Conservation (phyloP, 805 yeast species). For the Myxozyma mucilagina region DNA sequence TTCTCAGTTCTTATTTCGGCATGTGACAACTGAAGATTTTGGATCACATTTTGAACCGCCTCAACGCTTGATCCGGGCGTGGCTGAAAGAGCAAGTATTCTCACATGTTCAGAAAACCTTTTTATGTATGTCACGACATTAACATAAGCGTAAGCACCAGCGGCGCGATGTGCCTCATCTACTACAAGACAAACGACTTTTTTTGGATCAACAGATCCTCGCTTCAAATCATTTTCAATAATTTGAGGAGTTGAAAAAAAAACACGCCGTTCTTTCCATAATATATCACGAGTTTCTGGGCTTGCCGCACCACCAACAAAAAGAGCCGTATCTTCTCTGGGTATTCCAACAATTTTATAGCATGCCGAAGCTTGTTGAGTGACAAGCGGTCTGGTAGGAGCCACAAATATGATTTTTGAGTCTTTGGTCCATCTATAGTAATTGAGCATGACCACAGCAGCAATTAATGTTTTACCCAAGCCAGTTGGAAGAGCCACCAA, state of each 20-base stretch:
- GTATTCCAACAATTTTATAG: constrained; percentile 80
- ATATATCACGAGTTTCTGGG: constrained; percentile 58
- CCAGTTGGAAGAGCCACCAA: constrained; percentile 96
- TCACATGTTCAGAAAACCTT: constrained; percentile 62
- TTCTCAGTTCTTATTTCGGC: constrained; percentile 86
- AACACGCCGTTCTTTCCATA: constrained; percentile 77
- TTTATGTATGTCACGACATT: constrained; percentile 71
- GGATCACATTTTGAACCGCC: constrained; percentile 82
- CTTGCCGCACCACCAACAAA: constrained; percentile 58
- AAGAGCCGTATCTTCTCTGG: constrained; percentile 74
- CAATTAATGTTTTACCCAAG: constrained; percentile 94
- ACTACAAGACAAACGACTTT: constrained; percentile 72
- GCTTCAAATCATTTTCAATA: constrained; percentile 80
- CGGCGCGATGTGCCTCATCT: constrained; percentile 95
- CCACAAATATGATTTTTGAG: constrained; percentile 87
- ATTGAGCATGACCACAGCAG: constrained; percentile 89
- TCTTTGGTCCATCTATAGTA: constrained; percentile 79
- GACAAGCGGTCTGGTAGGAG: constrained; percentile 95
- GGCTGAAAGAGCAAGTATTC: constrained; percentile 88
- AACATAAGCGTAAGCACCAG: constrained; percentile 85
- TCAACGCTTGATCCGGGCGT: constrained; percentile 90
- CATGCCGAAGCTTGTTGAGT: constrained; percentile 96
- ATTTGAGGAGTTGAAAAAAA: constrained; percentile 97
- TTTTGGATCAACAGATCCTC: constrained; percentile 76
- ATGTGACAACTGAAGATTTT: constrained; percentile 67